Percentiles rank a stretch among this genome's conserved stretches.
Evolutionary conservation across 2,329 filamentous ascomycete genomes (phyloP).

Genomic region (Aspergillus costaricaensis): DNA sequence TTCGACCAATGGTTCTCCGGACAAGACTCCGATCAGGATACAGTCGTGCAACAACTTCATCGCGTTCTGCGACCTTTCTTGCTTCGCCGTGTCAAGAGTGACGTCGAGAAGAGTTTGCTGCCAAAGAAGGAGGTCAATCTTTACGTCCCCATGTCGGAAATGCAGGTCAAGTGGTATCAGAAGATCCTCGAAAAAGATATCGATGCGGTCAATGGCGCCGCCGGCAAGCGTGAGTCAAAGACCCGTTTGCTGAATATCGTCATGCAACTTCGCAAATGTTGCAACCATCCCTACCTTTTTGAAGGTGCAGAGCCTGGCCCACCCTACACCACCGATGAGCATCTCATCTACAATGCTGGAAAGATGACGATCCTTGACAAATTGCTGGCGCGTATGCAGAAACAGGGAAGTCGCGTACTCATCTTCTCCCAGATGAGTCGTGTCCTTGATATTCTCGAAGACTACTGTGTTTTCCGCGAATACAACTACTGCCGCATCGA

Average conservation of each 20-base stretch:
- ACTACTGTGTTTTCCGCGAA: slow-evolving; percentile 94
- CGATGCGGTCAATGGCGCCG: slow-evolving; percentile 94
- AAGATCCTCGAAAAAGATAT: slow-evolving; percentile 99
- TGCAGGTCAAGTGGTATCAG: slow-evolving; percentile 99
- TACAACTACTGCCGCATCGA: slow-evolving; percentile 98
- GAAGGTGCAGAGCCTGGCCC: slow-evolving; percentile 96
- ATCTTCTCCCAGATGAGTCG: slow-evolving; percentile 99
- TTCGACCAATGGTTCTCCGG: slow-evolving; percentile 98
- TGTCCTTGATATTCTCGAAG: slow-evolving; percentile 92
- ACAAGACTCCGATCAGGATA: slow-evolving; percentile 87
- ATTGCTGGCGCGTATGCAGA: slow-evolving; percentile 77
- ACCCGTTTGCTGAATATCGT: slow-evolving; percentile 96
- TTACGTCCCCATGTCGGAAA: slow-evolving; percentile 97
- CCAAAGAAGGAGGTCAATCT: slow-evolving; percentile 98
- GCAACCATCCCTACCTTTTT: slow-evolving; percentile 97
- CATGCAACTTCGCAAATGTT: slow-evolving; percentile 98
- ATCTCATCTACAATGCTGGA: slow-evolving; percentile 87
- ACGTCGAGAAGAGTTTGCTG: slow-evolving; percentile 95
- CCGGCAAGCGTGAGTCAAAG: slow-evolving; percentile 95
- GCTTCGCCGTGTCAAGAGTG: slow-evolving; percentile 91
- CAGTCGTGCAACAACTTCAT: slow-evolving; percentile 93
- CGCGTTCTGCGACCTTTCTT: slow-evolving; percentile 90
- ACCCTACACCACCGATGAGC: slow-evolving; percentile 96
- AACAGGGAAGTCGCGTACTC: slow-evolving; percentile 88
- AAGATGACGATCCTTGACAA: slow-evolving; percentile 98